phyloP scores from a whole-genome alignment of 2,329 filamentous ascomycete genomes.

The Talaromyces sp. region DNA sequence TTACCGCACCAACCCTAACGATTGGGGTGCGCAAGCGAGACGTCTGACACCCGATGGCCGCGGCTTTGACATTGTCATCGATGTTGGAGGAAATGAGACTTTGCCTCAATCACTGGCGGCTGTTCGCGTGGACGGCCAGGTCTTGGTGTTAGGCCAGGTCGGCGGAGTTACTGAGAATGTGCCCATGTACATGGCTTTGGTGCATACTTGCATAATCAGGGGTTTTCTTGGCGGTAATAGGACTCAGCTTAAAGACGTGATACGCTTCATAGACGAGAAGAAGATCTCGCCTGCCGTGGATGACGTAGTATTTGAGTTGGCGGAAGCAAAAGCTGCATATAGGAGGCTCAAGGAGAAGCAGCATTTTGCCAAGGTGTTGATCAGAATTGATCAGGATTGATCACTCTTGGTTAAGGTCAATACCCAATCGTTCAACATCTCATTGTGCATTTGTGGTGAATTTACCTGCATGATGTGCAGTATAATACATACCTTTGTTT shows the following conservation, averaged over 20 bases:
- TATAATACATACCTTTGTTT: too few relatives aligned
- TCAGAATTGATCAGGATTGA: conserved; percentile 10
- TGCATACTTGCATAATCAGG: conserved; percentile 35
- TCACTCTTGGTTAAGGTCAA: too few relatives aligned
- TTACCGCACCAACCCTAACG: conserved; percentile 40
- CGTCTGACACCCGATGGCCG: conserved; percentile 37
- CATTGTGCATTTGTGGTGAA: too few relatives aligned
- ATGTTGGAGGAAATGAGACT: conserved; percentile 44
- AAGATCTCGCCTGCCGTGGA: conserved; percentile 30
- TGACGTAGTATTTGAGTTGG: conserved; percentile 35
- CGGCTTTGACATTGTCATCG: conserved; percentile 44
- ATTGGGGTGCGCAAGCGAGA: conserved; percentile 43
- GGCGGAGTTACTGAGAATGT: not conserved
- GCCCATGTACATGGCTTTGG: conserved; percentile 7
- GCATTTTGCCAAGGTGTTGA: conserved; percentile 42
- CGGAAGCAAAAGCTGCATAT: conserved; percentile 29
- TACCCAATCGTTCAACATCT: not conserved
- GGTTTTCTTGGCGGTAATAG: conserved; percentile 39
- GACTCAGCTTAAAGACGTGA: conserved; percentile 37
- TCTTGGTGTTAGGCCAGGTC: conserved; percentile 38
- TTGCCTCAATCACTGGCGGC: conserved; percentile 43
- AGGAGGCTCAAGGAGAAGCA: conserved; percentile 27
- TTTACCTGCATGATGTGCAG: not conserved
- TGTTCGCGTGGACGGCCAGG: conserved; percentile 39
- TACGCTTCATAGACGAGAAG: conserved; percentile 31